A percentile compares a stretch with the other conserved stretches of the same genome.
Evolutionary conservation across 306 rosid genomes (phyloP).

Genomic region (Cucurbita pepo): DNA sequence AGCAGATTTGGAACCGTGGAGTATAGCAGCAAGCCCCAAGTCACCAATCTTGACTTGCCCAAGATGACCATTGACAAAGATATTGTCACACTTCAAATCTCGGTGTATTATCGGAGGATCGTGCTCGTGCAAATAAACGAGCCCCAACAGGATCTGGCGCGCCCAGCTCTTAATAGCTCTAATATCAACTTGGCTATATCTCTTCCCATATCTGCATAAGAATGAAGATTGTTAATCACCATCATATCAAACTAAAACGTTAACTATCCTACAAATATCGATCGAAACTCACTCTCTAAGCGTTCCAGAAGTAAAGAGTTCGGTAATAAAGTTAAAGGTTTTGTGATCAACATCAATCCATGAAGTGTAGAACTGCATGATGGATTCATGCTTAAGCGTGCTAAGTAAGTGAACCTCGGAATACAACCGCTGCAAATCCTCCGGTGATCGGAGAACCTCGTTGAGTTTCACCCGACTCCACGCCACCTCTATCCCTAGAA

Average conservation of each 20-base stretch:
- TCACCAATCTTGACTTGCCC: constrained; percentile 91
- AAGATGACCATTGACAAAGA: constrained; percentile 86
- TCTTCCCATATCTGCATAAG: constrained; percentile 60
- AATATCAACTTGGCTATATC: constrained; percentile 35
- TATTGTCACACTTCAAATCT: constrained; percentile 83
- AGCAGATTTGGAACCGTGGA: constrained; percentile 53
- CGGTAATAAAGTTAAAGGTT: constrained; percentile 78
- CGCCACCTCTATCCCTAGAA: constrained; percentile 78
- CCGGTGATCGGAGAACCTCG: constrained; percentile 51
- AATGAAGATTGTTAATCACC: background rate
- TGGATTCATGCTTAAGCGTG: constrained; percentile 62
- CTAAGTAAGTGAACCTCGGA: constrained; percentile 90
- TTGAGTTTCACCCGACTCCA: constrained; percentile 75
- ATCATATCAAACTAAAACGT: background rate
- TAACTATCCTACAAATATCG: background rate
- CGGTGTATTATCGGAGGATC: constrained; percentile 83
- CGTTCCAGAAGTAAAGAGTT: constrained; percentile 79
- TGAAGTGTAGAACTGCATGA: constrained; percentile 64
- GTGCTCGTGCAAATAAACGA: constrained; percentile 58
- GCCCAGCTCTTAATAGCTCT: constrained; percentile 74
- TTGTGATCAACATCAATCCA: constrained; percentile 60
- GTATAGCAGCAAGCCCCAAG: constrained; percentile 73
- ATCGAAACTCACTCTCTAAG: constrained; percentile 59
- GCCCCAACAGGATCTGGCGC: constrained; percentile 60
- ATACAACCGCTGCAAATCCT: constrained; percentile 73